Conservation (phyloP, 1,139 yeast species). For the Blastobotrys aristatus region DNA sequence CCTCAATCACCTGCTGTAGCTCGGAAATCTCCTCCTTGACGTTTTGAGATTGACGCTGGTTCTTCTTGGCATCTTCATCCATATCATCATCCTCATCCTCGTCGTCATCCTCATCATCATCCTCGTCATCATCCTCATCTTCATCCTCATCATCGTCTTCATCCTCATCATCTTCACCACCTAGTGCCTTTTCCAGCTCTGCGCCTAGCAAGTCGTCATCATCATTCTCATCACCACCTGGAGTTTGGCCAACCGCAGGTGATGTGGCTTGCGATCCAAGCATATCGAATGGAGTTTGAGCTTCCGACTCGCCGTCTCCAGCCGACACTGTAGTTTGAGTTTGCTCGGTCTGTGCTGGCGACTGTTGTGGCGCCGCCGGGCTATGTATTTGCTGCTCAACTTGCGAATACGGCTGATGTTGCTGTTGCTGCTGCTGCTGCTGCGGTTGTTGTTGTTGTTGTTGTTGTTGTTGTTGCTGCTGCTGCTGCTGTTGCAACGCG, state of each 20-base stretch:
- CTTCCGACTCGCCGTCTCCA: conserved; percentile 18
- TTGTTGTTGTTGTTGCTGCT: neutral
- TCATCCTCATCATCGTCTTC: conserved; percentile 38
- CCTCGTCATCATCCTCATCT: conserved; percentile 51
- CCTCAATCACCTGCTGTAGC: conserved; percentile 70
- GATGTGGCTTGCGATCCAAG: conserved; percentile 22
- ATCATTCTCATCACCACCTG: conserved; percentile 27
- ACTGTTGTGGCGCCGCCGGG: conserved; percentile 9
- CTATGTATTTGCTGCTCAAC: neutral
- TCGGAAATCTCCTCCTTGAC: conserved; percentile 83
- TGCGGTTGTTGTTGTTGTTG: neutral
- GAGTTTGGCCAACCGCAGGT: conserved; percentile 17
- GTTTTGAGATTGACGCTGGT: conserved; percentile 65
- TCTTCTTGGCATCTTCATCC: conserved; percentile 39
- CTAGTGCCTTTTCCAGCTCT: conserved; percentile 30
- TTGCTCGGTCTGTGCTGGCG: neutral
- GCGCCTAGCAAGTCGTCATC: conserved; percentile 27
- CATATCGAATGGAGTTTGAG: conserved; percentile 33
- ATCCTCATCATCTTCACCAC: conserved; percentile 45
- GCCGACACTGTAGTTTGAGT: neutral
- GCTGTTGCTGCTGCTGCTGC: conserved; percentile 9
- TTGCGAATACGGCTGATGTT: neutral
- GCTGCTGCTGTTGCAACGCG: neutral
- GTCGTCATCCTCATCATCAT: conserved; percentile 52
- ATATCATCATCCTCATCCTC: conserved; percentile 45